These are phyloP conservation scores for Neospermospora avenae DNA, from an alignment of 2,329 filamentous ascomycete species.

Conservation along the genomic window DNA sequence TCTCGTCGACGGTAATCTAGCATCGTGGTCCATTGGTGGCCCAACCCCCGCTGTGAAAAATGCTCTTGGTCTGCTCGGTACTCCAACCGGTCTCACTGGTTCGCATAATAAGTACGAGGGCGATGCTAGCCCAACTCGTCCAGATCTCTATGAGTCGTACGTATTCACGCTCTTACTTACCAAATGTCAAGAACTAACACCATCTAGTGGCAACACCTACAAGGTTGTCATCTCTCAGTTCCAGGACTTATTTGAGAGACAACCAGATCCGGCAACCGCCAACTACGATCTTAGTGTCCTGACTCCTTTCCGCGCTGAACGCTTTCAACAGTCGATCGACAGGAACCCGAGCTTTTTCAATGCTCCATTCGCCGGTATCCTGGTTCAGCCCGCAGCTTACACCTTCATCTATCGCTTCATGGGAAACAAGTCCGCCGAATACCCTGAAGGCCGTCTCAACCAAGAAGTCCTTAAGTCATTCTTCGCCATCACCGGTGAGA, in stretches of 20 bases:
- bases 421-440: constrained; percentile 26
- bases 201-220: constrained; percentile 42
- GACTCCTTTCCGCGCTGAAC: constrained; percentile 24
- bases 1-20: constrained; percentile 46
- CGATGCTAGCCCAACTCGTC: constrained; percentile 50
- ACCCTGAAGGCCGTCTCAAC: constrained; percentile 38
- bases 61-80: constrained; percentile 32
- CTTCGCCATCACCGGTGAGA: constrained; percentile 28
- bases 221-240: constrained; percentile 52
- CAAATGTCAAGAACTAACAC: background rate
- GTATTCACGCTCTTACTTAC: background rate
- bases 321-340: constrained; percentile 45
- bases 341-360: constrained; percentile 54
- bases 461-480: constrained; percentile 33
- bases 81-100: constrained; percentile 45
- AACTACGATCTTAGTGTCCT: constrained; percentile 41
- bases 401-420: constrained; percentile 28
- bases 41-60: constrained; percentile 31
- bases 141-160: constrained; percentile 45
- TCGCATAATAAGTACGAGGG: constrained; percentile 54
- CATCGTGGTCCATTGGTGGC: constrained; percentile 51
- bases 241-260: constrained; percentile 44
- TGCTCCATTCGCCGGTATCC: constrained; percentile 34
- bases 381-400: constrained; percentile 22
- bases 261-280: constrained; percentile 36